Base-by-base conservation (phyloP, 352 stramenopile genomes). In the Globisporangium irregulare region DNA sequence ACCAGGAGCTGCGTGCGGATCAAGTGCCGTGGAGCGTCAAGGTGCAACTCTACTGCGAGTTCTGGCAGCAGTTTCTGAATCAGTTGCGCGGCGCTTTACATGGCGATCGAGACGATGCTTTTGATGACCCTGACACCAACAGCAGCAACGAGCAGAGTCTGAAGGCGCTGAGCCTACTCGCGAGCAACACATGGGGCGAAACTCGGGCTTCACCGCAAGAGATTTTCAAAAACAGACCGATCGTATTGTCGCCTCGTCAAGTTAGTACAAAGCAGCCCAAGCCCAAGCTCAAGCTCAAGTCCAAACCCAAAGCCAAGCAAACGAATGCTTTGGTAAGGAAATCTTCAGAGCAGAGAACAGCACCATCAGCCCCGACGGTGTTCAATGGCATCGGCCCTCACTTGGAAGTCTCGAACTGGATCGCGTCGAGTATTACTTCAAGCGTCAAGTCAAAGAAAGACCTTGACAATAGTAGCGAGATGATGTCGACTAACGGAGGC, bases 21-120 rank as follows among this genome's bases (percentile, higher is more conserved):
- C 34, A 41, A 12, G 9, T 55, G 32, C 43, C 63, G 24, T 68
- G 63, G 63, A 55, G 46, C 32, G 15, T 68, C 34, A 62, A 62
- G 38, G 63, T 68, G 25, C 54, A 46, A 25, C 56, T 61, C 36
- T 68, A 68, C 63, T 43, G 38, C 53, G 63, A 62, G 24, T 68
- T 68, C 36, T 68, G 63, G 63, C 12, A 62, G 53, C 56, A 63
- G n/a, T 68, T 68, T 34, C n/a, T 55, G 36, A n/a, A 12, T 9
- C 54, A 68, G 41, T 14, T 68, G 38, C 43, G 43, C 18, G 20
- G 18, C 9, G 51, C 51, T 12, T 10, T 41, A 12, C 18, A 24
- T 15, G 48, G 48, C 48, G 46, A n/a, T 12, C 12, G 5, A 6
- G 6, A 10, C 43, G 18, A 43, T 25, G 18, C 14, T 6, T 41